These are phyloP conservation scores for Umbelopsis sp. DNA, from an alignment of 371 early-diverging fungal species.

Conservation along the genomic window DNA sequence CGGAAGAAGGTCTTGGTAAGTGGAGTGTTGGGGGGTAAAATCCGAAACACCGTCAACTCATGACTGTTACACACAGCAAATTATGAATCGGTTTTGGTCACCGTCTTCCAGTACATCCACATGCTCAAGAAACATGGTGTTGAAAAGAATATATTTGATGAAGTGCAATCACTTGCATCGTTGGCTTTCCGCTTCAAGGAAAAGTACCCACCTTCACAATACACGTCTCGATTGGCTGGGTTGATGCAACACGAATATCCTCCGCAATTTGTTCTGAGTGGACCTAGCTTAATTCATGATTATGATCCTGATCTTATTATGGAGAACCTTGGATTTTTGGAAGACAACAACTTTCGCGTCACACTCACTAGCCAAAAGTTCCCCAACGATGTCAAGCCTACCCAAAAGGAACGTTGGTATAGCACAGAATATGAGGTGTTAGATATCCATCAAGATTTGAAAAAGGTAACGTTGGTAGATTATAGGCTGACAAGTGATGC, in stretches of 20 bases:
- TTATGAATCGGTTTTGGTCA: constrained; percentile 75
- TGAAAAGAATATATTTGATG: constrained; percentile 78
- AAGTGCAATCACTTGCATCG: constrained; percentile 71
- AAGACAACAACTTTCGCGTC: constrained; percentile 71
- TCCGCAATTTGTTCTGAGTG: constrained; percentile 71
- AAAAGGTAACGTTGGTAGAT: constrained; percentile 43
- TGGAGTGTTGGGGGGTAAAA: neutral
- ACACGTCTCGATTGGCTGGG: constrained; percentile 63
- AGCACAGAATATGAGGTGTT: constrained; percentile 82
- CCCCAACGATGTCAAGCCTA: constrained; percentile 50
- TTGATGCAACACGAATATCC: constrained; percentile 72
- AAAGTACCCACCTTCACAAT: constrained; percentile 68
- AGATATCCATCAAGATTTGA: constrained; percentile 56
- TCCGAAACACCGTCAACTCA: neutral
- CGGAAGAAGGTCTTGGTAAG: constrained; percentile 79
- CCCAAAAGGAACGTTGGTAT: constrained; percentile 76
- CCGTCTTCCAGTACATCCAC: constrained; percentile 88
- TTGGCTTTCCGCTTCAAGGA: constrained; percentile 85
- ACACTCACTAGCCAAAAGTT: constrained; percentile 41
- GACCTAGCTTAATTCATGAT: constrained; percentile 64
- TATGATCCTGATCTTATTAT: constrained; percentile 67
- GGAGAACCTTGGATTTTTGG: constrained; percentile 60
- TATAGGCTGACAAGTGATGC: too few relatives aligned
- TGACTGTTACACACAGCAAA: constrained; percentile 38
- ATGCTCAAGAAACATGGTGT: constrained; percentile 73